A percentile compares a stretch with the other conserved stretches of the same genome.
Conservation (phyloP, 495 filamentous ascomycete genomes). For the Aspergillus saccharolyticus region DNA sequence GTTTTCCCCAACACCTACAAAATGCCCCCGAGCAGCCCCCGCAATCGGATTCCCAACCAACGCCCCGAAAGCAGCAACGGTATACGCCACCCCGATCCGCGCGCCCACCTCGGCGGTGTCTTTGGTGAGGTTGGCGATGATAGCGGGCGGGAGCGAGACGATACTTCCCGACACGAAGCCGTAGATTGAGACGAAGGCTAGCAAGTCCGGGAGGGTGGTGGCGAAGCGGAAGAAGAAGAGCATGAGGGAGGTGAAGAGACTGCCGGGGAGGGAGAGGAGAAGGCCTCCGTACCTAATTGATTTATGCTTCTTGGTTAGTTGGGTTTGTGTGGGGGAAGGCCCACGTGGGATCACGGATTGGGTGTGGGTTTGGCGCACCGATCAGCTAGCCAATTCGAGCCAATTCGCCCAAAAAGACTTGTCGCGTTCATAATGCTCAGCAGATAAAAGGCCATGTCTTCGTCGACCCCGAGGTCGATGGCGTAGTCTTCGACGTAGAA, state of each 20-base stretch:
- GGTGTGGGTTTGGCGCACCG: background rate
- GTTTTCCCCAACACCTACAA: no score
- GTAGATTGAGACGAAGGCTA: slow-evolving; percentile 32
- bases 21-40: slow-evolving; percentile 15
- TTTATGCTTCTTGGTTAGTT: no score
- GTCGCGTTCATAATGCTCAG: slow-evolving; percentile 41
- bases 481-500: slow-evolving; percentile 33
- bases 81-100: slow-evolving; percentile 31
- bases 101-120: slow-evolving; percentile 27
- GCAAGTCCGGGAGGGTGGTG: slow-evolving; percentile 21
- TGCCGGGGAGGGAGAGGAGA: slow-evolving; percentile 28
- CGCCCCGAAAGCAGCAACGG: slow-evolving; percentile 22
- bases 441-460: slow-evolving; percentile 33
- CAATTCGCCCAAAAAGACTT: background rate
- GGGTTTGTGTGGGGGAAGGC: no score
- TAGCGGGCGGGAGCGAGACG: slow-evolving; percentile 14
- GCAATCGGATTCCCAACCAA: slow-evolving; percentile 36
- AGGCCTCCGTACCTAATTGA: background rate
- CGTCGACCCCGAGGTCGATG: slow-evolving; percentile 4
- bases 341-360: background rate
- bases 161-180: slow-evolving; percentile 36
- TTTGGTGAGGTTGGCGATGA: slow-evolving; percentile 14
- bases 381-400: background rate
- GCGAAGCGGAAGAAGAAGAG: slow-evolving; percentile 11
- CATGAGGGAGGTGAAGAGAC: slow-evolving; percentile 7